Conservation (phyloP, 1,284 basidiomycete genomes). For the Neonothopanus nambi region DNA sequence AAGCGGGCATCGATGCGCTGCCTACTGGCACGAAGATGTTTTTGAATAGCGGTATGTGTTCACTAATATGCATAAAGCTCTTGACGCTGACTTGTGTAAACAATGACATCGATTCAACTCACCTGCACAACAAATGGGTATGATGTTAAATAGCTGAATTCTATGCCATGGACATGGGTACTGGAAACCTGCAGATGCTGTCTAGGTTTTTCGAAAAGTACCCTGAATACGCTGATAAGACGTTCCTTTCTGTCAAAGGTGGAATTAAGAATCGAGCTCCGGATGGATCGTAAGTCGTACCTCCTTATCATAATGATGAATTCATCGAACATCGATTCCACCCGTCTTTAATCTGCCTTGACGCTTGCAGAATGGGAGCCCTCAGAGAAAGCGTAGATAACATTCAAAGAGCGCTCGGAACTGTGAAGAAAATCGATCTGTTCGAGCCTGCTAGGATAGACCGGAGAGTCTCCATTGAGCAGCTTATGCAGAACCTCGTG, state of each 20-base stretch:
- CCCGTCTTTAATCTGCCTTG: too few species aligned
- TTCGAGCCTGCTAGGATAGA: constrained; percentile 7
- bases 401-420: neutral
- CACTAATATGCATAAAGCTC: neutral
- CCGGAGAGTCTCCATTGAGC: neutral
- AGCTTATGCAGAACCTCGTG: neutral
- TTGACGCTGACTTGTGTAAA: neutral
- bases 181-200: constrained; percentile 3
- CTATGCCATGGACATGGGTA: constrained; percentile 3
- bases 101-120: neutral
- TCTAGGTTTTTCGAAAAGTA: constrained; percentile 2
- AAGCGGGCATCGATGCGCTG: constrained; percentile 14
- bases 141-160: neutral
- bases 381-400: constrained; percentile 1
- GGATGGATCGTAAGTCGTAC: constrained; percentile 3
- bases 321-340: neutral
- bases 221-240: constrained; percentile 8
- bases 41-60: constrained; percentile 9
- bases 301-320: neutral
- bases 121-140: too few species aligned
- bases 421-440: constrained; percentile 6
- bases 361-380: neutral
- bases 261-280: neutral
- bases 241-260: constrained; percentile 7
- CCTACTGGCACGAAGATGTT: constrained; percentile 14